Evolutionary conservation across 2,329 filamentous ascomycete species (phyloP).

Genomic region (Penicillium sp.): DNA sequence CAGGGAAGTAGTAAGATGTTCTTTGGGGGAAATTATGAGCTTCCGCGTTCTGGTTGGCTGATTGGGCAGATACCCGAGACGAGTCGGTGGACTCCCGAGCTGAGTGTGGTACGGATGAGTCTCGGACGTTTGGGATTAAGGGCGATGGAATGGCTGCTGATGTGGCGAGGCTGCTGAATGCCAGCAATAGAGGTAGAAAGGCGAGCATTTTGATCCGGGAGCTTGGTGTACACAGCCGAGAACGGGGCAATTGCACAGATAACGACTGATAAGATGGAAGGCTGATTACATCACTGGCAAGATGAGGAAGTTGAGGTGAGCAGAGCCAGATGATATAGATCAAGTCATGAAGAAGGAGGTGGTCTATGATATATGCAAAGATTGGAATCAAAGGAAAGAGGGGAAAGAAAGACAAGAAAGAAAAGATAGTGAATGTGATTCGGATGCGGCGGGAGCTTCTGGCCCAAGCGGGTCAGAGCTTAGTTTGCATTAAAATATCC

Average conservation of each 20-base stretch:
- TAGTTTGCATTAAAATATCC: not conserved
- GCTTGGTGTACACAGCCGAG: not conserved
- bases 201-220: conserved; percentile 5
- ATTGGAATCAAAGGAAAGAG: not conserved
- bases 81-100: not conserved
- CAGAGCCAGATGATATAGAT: not conserved
- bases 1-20: conserved; percentile 19
- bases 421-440: not conserved
- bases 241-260: conserved; percentile 6
- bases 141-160: conserved; percentile 11
- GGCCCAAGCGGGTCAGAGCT: not conserved
- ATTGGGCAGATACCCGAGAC: not conserved
- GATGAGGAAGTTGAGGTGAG: not conserved
- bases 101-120: not conserved
- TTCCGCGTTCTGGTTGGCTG: not conserved
- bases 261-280: conserved; percentile 5
- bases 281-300: conserved; percentile 4
- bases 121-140: not conserved
- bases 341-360: not conserved
- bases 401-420: not conserved
- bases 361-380: not conserved
- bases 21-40: conserved; percentile 2
- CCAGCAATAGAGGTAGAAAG: conserved; percentile 5
- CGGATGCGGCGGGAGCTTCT: conserved; percentile 4
- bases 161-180: conserved; percentile 4